Conservation (phyloP, 345 rosid genomes). For the Dipteronia sinensis region DNA sequence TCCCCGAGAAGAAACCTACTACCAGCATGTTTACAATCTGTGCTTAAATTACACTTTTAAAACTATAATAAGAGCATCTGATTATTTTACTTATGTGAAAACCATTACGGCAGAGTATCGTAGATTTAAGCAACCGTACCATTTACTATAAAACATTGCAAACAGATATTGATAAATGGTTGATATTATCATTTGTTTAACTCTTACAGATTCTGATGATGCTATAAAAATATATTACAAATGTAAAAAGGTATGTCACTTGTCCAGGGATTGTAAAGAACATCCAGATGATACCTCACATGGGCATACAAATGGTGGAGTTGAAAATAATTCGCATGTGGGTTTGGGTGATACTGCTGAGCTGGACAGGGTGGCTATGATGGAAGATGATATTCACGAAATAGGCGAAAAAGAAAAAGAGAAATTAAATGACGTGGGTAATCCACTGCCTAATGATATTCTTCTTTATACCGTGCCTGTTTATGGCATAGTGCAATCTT, state of each 20-base stretch:
- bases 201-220: conserved; percentile 58
- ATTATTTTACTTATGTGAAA: neutral
- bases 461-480: conserved; percentile 86
- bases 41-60: neutral
- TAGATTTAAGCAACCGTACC: too few species aligned
- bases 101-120: neutral
- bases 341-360: conserved; percentile 34
- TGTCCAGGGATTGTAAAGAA: conserved; percentile 83
- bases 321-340: conserved; percentile 18
- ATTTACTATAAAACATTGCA: neutral
- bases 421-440: conserved; percentile 81
- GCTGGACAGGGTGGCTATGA: conserved; percentile 79
- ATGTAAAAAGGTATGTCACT: conserved; percentile 87
- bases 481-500: conserved; percentile 88
- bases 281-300: conserved; percentile 45
- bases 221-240: conserved; percentile 84
- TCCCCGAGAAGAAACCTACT: conserved; percentile 43
- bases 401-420: conserved; percentile 90
- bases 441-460: conserved; percentile 71
- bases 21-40: conserved; percentile 36
- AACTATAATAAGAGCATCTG: neutral
- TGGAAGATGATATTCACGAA: conserved; percentile 91
- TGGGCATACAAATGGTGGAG: conserved; percentile 29
- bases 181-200: neutral
- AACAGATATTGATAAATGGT: neutral